Percentiles rank a stretch among this genome's conserved stretches.
Conservation (phyloP, 192 early-diverging fungal species). For the Paraglomus brasilianum region DNA sequence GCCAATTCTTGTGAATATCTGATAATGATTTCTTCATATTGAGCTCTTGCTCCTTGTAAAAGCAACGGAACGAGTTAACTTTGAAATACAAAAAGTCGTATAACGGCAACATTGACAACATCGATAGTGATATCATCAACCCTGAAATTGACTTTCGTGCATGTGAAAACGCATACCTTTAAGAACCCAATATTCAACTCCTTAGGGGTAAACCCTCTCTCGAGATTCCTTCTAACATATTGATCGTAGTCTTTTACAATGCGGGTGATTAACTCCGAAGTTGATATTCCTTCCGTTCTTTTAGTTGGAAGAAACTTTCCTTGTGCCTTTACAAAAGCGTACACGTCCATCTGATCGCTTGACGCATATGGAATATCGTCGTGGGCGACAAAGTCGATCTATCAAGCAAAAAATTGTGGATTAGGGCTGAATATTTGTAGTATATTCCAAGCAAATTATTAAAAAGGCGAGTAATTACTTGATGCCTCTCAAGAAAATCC, state of each 20-base stretch:
- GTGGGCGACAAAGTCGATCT: conserved; percentile 83
- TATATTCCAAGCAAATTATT: too few relatives aligned
- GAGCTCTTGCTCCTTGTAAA: conserved; percentile 64
- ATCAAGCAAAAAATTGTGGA: neutral
- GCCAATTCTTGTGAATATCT: conserved; percentile 66
- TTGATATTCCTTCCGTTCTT: conserved; percentile 80
- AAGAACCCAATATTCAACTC: conserved; percentile 81
- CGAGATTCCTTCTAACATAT: conserved; percentile 81
- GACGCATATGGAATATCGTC: conserved; percentile 77
- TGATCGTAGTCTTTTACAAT: conserved; percentile 84
- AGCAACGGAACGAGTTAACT: neutral
- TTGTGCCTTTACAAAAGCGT: conserved; percentile 77
- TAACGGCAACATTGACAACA: neutral
- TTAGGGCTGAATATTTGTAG: neutral
- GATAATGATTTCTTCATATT: conserved; percentile 73
- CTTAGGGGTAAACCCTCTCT: conserved; percentile 77
- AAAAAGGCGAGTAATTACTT: conserved; percentile 25
- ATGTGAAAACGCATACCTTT: conserved; percentile 47
- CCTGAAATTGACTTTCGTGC: too few relatives aligned
- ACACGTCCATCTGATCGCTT: conserved; percentile 70
- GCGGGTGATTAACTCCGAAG: conserved; percentile 79
- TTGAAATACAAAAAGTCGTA: neutral
- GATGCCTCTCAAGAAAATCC: conserved; percentile 71
- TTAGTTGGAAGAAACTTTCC: conserved; percentile 64
- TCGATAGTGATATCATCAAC: neutral